Evolutionary conservation across 371 early-diverging fungal species (phyloP).

Genomic region (Actinomortierella ambigua): DNA sequence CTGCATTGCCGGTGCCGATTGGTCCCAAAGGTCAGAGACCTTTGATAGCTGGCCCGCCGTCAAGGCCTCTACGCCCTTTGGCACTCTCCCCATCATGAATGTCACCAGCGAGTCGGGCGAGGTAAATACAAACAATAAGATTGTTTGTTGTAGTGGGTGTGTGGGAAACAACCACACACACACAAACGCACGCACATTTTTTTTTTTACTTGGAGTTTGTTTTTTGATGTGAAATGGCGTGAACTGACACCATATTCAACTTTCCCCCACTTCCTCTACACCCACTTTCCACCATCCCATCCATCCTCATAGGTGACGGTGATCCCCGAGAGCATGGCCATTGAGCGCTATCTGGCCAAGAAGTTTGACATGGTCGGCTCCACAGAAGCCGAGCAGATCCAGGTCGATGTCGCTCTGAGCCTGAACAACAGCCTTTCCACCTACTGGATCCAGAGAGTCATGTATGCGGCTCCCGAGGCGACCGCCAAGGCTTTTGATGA

Average conservation of each 20-base stretch:
- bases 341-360: conserved; percentile 24
- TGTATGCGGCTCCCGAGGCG: conserved; percentile 6
- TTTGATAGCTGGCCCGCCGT: conserved; percentile 8
- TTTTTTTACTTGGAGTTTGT: no score
- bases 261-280: conserved; percentile 16
- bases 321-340: conserved; percentile 25
- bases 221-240: conserved; percentile 16
- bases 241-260: conserved; percentile 19
- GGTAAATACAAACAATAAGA: background rate
- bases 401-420: conserved; percentile 13
- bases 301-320: no score
- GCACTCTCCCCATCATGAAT: conserved; percentile 10
- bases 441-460: conserved; percentile 1
- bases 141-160: no score
- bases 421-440: background rate
- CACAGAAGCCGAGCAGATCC: conserved; percentile 5
- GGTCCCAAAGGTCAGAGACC: conserved; percentile 9
- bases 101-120: conserved; percentile 17
- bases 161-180: no score
- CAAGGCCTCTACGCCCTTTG: conserved; percentile 13
- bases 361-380: conserved; percentile 18
- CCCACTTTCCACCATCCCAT: no score
- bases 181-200: no score
- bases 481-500: conserved; percentile 6
- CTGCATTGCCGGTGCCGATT: conserved; percentile 4